phyloP scores from a whole-genome alignment of 1,284 basidiomycete species.

The Hypsizygus ulmarius region DNA sequence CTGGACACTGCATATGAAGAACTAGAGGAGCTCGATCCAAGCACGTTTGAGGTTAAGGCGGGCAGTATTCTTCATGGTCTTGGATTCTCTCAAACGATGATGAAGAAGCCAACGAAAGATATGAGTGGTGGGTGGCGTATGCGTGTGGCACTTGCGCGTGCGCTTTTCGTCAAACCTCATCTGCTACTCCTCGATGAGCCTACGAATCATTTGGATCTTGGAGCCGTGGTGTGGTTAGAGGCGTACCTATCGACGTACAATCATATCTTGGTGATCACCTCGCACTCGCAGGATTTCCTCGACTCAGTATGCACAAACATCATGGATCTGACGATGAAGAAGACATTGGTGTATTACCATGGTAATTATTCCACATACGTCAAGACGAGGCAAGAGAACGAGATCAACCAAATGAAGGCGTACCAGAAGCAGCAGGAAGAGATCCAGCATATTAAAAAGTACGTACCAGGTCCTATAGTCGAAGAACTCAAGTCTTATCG shows the following conservation, averaged over 20 bases:
- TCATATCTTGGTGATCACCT: conserved; percentile 95
- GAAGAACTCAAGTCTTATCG: conserved; percentile 3
- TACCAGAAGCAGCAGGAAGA: conserved; percentile 98
- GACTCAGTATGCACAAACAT: conserved; percentile 96
- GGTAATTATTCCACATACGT: conserved; percentile 98
- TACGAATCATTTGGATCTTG: conserved; percentile 90
- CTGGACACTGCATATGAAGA: conserved; percentile 92
- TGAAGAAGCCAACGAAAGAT: conserved; percentile 96
- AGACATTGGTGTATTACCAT: conserved; percentile 89
- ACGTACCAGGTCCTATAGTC: conserved; percentile 24
- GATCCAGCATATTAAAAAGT: conserved; percentile 97
- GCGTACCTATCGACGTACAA: conserved; percentile 98
- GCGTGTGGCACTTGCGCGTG: conserved; percentile 95
- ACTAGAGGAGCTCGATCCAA: conserved; percentile 95
- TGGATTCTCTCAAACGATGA: conserved; percentile 90
- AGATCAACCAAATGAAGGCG: conserved; percentile 99
- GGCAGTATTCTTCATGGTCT: conserved; percentile 96
- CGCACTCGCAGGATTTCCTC: conserved; percentile 99
- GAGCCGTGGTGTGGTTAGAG: conserved; percentile 98
- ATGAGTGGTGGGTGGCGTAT: conserved; percentile 99
- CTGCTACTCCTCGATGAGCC: conserved; percentile 89
- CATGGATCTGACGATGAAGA: conserved; percentile 91
- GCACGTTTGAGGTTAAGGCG: conserved; percentile 94
- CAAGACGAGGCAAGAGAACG: conserved; percentile 94
- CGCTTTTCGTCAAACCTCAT: conserved; percentile 96